Evolutionary conservation across 2,329 filamentous ascomycete genomes (phyloP).

Genomic region (Diaporthe capsici): DNA sequence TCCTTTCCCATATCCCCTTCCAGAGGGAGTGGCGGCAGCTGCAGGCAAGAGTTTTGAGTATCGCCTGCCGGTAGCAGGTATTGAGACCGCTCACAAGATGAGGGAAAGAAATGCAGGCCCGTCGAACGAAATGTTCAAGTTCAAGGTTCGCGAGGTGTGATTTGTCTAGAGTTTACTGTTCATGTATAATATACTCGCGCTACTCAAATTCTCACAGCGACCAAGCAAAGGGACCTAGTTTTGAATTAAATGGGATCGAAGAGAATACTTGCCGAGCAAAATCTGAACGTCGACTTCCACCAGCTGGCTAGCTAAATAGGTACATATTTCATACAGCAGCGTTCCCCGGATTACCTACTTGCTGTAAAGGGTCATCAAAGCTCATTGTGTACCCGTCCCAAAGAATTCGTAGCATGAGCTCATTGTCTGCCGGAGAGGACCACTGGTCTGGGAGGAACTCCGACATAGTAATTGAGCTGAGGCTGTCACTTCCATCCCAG

Average conservation of each 20-base stretch:
- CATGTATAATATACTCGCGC: background rate
- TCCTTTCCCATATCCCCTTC: conserved; percentile 70
- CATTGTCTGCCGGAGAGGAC: conserved; percentile 31
- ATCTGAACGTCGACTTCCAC: background rate
- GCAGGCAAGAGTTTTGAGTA: conserved; percentile 63
- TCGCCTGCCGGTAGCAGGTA: conserved; percentile 70
- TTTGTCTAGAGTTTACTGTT: background rate
- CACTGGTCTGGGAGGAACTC: conserved; percentile 34
- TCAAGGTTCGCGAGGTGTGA: conserved; percentile 44
- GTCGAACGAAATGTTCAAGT: conserved; percentile 70
- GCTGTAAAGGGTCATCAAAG: conserved; percentile 22
- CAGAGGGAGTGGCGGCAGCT: conserved; percentile 52
- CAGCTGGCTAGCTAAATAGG: background rate
- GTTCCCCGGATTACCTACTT: background rate
- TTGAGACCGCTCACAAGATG: conserved; percentile 64
- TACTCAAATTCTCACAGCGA: background rate
- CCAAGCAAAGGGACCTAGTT: background rate
- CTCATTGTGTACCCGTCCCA: conserved; percentile 36
- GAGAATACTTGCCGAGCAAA: background rate
- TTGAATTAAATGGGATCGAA: background rate
- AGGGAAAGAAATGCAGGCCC: conserved; percentile 63
- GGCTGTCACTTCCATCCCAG: conserved; percentile 32
- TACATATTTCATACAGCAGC: background rate
- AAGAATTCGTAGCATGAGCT: conserved; percentile 36
- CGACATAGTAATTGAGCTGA: conserved; percentile 28